Evolutionary conservation across 306 rosid genomes (phyloP).

Genomic region (Cucurbita maxima): DNA sequence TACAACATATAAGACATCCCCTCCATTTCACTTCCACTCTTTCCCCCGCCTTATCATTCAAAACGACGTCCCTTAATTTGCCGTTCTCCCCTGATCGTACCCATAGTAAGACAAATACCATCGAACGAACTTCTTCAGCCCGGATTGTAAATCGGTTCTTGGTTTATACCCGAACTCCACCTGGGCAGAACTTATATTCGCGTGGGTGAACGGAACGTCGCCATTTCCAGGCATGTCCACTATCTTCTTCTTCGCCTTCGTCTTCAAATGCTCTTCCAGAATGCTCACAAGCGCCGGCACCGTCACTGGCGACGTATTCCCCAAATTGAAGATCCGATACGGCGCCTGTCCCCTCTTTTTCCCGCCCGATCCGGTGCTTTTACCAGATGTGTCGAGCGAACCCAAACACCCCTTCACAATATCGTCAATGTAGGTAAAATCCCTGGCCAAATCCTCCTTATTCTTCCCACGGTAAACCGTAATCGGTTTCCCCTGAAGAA

Average conservation of each 20-base stretch:
- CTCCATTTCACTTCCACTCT: neutral
- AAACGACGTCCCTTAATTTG: neutral
- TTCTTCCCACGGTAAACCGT: conserved; percentile 75
- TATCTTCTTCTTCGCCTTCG: conserved; percentile 56
- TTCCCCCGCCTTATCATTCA: neutral
- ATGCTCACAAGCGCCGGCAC: conserved; percentile 67
- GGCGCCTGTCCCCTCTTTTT: conserved; percentile 55
- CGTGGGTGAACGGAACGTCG: conserved; percentile 85
- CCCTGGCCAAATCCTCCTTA: conserved; percentile 58
- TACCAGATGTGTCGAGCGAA: conserved; percentile 54
- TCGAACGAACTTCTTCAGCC: conserved; percentile 76
- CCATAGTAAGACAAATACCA: conserved; percentile 86
- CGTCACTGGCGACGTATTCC: conserved; percentile 77
- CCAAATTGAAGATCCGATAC: conserved; percentile 63
- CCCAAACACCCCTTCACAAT: conserved; percentile 74
- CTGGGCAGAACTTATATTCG: conserved; percentile 56
- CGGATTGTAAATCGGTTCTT: conserved; percentile 77
- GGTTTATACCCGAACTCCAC: conserved; percentile 68
- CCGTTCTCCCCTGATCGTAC: conserved; percentile 9
- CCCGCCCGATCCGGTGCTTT: conserved; percentile 83
- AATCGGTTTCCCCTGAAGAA: conserved; percentile 73
- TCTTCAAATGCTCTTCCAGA: conserved; percentile 60
- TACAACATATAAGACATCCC: neutral
- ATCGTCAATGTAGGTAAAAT: conserved; percentile 72
- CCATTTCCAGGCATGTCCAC: conserved; percentile 97